Conservation (phyloP, 257 asterid genomes). For the Solanum gandarillasii region DNA sequence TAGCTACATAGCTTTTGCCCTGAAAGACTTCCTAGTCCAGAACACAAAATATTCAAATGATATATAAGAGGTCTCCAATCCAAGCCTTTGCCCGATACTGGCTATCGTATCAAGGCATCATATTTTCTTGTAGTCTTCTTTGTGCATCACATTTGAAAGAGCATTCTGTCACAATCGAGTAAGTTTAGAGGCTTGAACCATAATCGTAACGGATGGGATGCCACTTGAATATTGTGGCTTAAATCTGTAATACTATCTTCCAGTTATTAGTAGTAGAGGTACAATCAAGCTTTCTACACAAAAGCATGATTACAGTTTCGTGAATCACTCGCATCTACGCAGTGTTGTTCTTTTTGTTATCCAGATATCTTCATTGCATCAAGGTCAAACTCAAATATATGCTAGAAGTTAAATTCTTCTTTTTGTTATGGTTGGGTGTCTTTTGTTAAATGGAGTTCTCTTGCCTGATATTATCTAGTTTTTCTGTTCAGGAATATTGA, state of each 20-base stretch:
- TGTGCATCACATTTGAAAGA: background rate
- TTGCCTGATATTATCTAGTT: background rate
- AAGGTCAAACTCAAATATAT: background rate
- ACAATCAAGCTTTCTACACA: background rate
- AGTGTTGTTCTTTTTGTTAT: background rate
- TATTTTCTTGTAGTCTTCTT: background rate
- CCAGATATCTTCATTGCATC: background rate
- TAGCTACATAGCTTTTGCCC: background rate
- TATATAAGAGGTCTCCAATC: background rate
- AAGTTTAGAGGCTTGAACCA: background rate
- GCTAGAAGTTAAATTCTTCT: background rate
- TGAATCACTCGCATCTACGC: background rate
- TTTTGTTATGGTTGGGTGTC: background rate
- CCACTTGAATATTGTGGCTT: background rate
- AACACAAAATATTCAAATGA: background rate
- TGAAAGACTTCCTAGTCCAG: background rate
- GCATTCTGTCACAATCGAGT: background rate
- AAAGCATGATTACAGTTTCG: background rate
- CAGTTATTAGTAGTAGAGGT: background rate
- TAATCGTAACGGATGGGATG: background rate
- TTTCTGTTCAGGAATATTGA: conserved; percentile 46
- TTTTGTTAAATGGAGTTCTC: background rate
- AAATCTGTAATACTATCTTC: background rate
- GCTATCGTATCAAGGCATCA: background rate
- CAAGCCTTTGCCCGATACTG: background rate